Base-by-base conservation (phyloP, 306 rosid genomes). In the Vachellia pachyceras region DNA sequence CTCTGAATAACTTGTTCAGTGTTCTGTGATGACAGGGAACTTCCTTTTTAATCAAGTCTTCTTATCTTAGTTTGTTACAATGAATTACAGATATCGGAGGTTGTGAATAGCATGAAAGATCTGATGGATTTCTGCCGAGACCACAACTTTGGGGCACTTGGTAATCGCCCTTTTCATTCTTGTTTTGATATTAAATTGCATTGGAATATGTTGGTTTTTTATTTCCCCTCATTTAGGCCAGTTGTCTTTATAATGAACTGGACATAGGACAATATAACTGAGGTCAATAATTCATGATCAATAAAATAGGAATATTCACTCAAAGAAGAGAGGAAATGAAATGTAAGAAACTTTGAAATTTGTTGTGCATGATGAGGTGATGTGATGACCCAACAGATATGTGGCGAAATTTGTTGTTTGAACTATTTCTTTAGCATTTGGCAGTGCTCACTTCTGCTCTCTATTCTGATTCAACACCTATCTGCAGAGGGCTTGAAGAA, bases 401-500 rank as follows among this genome's bases (percentile, higher is more conserved):
- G 15, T 3, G 10, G 33, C 2, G 33, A 2, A 29, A 29, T 29
- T 29, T 29, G 14, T 36, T 47, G 72, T 39, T 67, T 37, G 47
- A 67, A 67, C 47, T 18, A 67, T 39, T 67, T 39, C 22, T 70
- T 52, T 22, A 58, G 65, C 36, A 58, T 58, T 60, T 76, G 23
- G 41, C 63, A 23, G 12, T 75, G 35, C 44, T 60, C 78, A 46
- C 4, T 61, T 33, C 46, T 85, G 36, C 42, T 40, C 42, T 79
- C 35, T 75, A 61, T 77, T 64, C 63, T 84, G 36, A 77, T 45
- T 20, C 37, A 29, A 72, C 12, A 8, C 57, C 72, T 79, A 1
- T 25, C 44, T 84, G 89, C 90, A 96, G 99, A 93, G 84, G 93
- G 99, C 77, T 90, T 96, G 89, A 96, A 93, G 87, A 91, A 85